Conservation (phyloP, 352 stramenopile genomes). For the Phytophthora colocasiae region DNA sequence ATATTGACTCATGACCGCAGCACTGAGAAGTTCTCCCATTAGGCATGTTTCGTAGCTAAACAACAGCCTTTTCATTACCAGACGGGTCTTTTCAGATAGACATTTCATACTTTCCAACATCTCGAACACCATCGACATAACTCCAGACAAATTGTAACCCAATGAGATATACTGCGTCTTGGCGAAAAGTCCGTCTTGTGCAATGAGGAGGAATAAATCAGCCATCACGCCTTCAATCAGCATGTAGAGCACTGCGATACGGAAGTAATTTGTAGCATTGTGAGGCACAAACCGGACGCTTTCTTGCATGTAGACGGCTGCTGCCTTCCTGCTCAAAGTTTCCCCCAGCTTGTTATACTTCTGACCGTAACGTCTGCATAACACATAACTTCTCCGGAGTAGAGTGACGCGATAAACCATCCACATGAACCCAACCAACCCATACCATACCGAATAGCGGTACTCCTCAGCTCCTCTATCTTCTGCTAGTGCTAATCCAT, state of each 20-base stretch:
- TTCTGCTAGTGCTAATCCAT: neutral
- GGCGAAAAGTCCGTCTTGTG: neutral
- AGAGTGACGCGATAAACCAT: neutral
- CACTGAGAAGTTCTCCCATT: neutral
- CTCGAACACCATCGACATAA: neutral
- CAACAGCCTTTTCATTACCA: neutral
- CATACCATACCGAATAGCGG: neutral
- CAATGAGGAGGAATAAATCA: neutral
- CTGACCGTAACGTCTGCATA: neutral
- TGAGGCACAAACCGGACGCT: neutral
- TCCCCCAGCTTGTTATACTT: neutral
- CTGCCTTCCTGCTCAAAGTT: neutral
- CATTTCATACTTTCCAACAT: neutral
- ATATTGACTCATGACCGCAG: neutral
- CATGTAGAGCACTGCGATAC: neutral
- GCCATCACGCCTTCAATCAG: neutral
- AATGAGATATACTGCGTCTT: neutral
- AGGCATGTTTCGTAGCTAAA: neutral
- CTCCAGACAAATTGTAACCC: conserved; percentile 1
- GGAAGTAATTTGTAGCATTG: neutral
- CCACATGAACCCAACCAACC: neutral
- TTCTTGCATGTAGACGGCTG: neutral
- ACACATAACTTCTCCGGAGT: neutral
- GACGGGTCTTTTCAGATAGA: neutral
- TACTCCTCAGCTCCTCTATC: neutral